A percentile compares a stretch with the other conserved stretches of the same genome.
phyloP scores from a whole-genome alignment of 768 basidiomycete species.

The Amanita exitialis region DNA sequence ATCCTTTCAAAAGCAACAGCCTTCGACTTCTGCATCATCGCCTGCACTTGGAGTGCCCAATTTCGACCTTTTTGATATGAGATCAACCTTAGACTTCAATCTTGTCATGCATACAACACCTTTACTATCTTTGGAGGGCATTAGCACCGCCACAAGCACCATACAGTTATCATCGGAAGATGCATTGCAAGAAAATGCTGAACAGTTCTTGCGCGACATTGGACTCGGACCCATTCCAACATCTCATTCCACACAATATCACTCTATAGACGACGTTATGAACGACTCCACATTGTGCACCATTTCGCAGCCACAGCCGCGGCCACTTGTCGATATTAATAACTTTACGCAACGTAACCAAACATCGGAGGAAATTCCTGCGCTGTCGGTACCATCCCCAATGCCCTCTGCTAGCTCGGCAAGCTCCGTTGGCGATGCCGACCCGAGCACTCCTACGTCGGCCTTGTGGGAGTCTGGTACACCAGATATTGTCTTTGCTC shows the following conservation, averaged over 20 bases:
- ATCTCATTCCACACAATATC: neutral
- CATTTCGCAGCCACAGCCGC: conserved; percentile 1
- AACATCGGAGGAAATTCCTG: neutral
- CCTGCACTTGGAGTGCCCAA: neutral
- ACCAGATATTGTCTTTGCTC: conserved; percentile 17
- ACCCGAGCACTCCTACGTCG: conserved; percentile 27
- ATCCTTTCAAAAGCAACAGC: neutral
- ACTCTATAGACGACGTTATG: neutral
- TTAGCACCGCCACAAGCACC: neutral
- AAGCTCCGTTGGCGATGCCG: conserved; percentile 20
- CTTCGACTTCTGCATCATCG: neutral
- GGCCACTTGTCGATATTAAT: neutral
- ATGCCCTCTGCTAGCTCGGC: conserved; percentile 15
- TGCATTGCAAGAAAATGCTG: neutral
- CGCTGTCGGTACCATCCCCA: conserved; percentile 12
- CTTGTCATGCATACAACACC: conserved; percentile 6
- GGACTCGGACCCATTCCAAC: neutral
- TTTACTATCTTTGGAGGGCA: neutral
- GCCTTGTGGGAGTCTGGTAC: conserved; percentile 23
- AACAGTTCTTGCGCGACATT: conserved; percentile 2
- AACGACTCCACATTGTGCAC: neutral
- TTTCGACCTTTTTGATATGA: conserved; percentile 2
- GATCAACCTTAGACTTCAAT: conserved; percentile 10
- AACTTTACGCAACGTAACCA: neutral
- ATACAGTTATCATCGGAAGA: neutral